phyloP scores from a whole-genome alignment of 1,284 basidiomycete genomes.

The Cystobasidium slooffiae region DNA sequence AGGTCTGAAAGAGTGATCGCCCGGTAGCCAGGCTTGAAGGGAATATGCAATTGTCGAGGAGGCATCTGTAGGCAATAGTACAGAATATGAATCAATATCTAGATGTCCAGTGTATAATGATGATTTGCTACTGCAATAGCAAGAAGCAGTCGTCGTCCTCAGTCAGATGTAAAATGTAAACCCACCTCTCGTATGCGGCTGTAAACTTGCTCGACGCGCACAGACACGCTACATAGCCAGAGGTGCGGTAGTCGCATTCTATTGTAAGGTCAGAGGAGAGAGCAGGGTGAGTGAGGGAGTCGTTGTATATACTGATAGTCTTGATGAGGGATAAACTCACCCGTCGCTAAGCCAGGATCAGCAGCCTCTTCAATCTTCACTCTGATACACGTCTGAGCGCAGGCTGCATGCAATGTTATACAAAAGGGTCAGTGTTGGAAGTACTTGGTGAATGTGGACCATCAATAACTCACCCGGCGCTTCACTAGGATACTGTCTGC shows the following conservation, averaged over 20 bases:
- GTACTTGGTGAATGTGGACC: neutral
- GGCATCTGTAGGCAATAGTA: conserved; percentile 15
- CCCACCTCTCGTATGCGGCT: conserved; percentile 39
- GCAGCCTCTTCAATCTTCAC: conserved; percentile 42
- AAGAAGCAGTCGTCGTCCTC: no score
- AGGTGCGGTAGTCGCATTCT: conserved; percentile 30
- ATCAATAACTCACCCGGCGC: conserved; percentile 27
- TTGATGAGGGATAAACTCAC: conserved; percentile 5
- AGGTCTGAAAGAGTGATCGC: conserved; percentile 26
- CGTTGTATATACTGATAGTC: neutral
- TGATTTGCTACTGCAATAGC: no score
- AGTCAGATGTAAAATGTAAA: neutral
- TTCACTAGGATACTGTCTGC: conserved; percentile 35
- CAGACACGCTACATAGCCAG: conserved; percentile 32
- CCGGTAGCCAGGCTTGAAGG: conserved; percentile 13
- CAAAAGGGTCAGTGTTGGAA: conserved; percentile 8
- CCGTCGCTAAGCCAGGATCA: conserved; percentile 34
- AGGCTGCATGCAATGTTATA: conserved; percentile 9
- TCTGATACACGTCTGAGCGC: conserved; percentile 38
- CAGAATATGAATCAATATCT: no score
- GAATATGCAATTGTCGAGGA: conserved; percentile 36
- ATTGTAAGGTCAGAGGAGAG: neutral
- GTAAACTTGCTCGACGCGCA: conserved; percentile 33
- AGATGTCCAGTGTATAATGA: no score
- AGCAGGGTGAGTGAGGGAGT: neutral